Conservation (phyloP, 2,329 filamentous ascomycete genomes). For the Penicillium sp. region DNA sequence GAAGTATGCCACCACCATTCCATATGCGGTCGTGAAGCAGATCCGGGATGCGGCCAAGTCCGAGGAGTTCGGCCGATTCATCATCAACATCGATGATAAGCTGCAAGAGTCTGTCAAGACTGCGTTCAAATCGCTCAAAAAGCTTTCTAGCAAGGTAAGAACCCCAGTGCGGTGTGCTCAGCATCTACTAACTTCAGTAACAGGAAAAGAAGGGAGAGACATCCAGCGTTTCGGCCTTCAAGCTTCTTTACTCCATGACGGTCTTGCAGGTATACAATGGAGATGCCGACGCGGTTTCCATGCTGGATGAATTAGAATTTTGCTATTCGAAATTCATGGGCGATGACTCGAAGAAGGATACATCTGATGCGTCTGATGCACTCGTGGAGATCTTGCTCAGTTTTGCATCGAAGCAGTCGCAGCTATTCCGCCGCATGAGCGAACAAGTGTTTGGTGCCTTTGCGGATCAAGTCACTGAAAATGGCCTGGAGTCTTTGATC, state of each 20-base stretch:
- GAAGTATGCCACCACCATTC: constrained; percentile 34
- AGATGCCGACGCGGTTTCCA: constrained; percentile 75
- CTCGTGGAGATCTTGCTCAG: constrained; percentile 85
- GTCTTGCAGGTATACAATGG: constrained; percentile 87
- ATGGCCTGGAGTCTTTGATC: constrained; percentile 61
- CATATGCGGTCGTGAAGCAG: constrained; percentile 38
- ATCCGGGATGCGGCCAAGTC: constrained; percentile 38
- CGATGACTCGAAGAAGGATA: constrained; percentile 49
- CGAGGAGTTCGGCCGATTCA: constrained; percentile 36
- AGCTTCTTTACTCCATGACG: constrained; percentile 74
- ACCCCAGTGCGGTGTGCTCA: background rate
- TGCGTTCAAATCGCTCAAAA: constrained; percentile 40
- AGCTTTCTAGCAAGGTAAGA: constrained; percentile 34
- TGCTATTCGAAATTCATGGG: constrained; percentile 61
- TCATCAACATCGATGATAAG: constrained; percentile 46
- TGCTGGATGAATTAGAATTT: constrained; percentile 73
- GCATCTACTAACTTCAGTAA: constrained; percentile 34
- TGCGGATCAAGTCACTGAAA: constrained; percentile 64
- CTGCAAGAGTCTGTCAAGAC: constrained; percentile 40
- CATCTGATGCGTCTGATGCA: constrained; percentile 55
- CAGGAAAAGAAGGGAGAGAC: constrained; percentile 45
- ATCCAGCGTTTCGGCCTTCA: constrained; percentile 56
- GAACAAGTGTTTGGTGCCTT: constrained; percentile 85
- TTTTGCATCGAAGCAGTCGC: constrained; percentile 78
- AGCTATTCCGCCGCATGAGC: constrained; percentile 76